These are phyloP conservation scores for Glebionis coronaria DNA, from an alignment of 129 eudicot species.

Conservation along the genomic window DNA sequence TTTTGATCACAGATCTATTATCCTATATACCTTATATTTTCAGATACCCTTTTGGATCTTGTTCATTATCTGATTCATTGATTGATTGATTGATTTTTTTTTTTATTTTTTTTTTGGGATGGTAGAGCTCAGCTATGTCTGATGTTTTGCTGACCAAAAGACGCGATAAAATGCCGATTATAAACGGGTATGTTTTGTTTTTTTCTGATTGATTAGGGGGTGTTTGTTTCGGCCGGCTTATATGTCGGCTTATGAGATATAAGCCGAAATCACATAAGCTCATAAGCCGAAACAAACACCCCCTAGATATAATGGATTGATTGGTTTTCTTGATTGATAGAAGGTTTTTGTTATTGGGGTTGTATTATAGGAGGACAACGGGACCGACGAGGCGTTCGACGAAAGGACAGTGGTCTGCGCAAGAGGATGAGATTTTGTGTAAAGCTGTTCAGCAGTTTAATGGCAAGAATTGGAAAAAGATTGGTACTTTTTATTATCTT, in stretches of 20 bases:
- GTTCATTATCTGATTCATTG: neutral
- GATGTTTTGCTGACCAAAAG: slow-evolving; percentile 41
- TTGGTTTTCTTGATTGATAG: neutral
- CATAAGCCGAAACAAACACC: too few relatives aligned
- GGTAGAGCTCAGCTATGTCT: slow-evolving; percentile 41
- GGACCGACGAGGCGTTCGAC: slow-evolving; percentile 94
- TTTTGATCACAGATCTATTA: slow-evolving; percentile 29
- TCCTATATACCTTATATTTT: slow-evolving; percentile 6
- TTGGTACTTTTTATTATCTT: slow-evolving; percentile 48
- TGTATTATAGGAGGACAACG: slow-evolving; percentile 34
- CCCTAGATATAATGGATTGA: neutral
- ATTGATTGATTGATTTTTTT: neutral
- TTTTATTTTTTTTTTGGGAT: slow-evolving; percentile 1
- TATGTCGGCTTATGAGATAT: too few relatives aligned
- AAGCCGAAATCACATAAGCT: too few relatives aligned
- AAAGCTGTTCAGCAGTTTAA: slow-evolving; percentile 90
- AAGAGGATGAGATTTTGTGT: slow-evolving; percentile 92
- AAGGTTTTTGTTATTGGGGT: slow-evolving; percentile 6
- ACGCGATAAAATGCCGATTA: slow-evolving; percentile 49
- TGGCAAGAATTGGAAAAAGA: slow-evolving; percentile 98
- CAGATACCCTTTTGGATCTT: slow-evolving; percentile 9
- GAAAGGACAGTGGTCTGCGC: slow-evolving; percentile 96
- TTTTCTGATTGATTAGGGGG: neutral
- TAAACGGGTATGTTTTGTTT: slow-evolving; percentile 57
- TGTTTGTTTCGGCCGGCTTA: too few relatives aligned